Base-by-base conservation (phyloP, 1,139 yeast genomes). In the Keqinozyma sinolaborantium region DNA sequence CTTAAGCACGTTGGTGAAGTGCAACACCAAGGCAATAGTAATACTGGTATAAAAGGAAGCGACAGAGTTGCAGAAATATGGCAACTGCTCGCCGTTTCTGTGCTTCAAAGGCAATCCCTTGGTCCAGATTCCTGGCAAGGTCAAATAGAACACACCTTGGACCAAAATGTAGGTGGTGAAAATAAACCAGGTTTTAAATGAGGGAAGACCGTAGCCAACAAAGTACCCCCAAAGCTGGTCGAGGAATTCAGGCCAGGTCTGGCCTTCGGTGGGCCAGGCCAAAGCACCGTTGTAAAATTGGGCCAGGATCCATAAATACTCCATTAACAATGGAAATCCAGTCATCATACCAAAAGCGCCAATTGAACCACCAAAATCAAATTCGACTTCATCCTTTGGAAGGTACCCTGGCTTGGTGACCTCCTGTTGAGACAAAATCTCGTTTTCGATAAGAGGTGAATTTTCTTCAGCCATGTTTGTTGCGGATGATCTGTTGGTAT, bases 301-400 rank as follows among this genome's bases (percentile, higher is more conserved):
- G 38, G 94, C 92, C 51, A 90, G 76, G 36, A 90, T 79, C 95
- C 96, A 92, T 92, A 92, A 83, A 63, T 92, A 92, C 74, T 84
- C 86, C 98, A 92, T 92, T 51, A 94, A 70, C 32, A 82, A 54
- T 4, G 98, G 98, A 64, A 92, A 94, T 2, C 95, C 95, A 30
- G 76, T 53, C 80, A 92, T 79, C 97, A 92, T 90, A n/a, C 92
- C 88, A 13, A 80, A 38, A 26, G 87, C 96, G 33, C 98, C 98
- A n/a, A 70, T 56, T 14, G 95, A 84, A 0, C 97, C 98, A 32
- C 98, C 98, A 52, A 92, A 92, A 49, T 92, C 98, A 63, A 77
- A 86, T 51, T 81, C 90, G 40, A 68, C 64, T 32, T 68, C 51
- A 27, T 62, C 61, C 32, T 59, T 60, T 26, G 61, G 51, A 16